These are phyloP conservation scores for Fusarium udum DNA, from an alignment of 2,329 filamentous ascomycete genomes.

Conservation along the genomic window DNA sequence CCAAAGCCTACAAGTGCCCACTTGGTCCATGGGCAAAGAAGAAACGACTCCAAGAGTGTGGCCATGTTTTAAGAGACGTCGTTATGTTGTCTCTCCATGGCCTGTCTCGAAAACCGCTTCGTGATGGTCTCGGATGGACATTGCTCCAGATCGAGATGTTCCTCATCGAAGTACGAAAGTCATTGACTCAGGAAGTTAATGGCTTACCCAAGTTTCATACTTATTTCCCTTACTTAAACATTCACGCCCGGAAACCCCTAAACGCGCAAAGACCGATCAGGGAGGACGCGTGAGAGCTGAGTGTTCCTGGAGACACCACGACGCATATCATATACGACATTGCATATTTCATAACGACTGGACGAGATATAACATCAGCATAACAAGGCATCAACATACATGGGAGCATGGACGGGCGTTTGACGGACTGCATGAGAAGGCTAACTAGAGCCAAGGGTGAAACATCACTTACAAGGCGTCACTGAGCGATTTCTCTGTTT, in stretches of 20 bases:
- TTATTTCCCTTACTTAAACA: constrained; percentile 53
- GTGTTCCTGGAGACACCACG: neutral
- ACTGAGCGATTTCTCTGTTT: neutral
- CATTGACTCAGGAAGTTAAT: constrained; percentile 48
- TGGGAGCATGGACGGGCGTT: constrained; percentile 24
- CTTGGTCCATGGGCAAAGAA: constrained; percentile 59
- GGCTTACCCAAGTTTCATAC: constrained; percentile 50
- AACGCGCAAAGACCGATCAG: neutral
- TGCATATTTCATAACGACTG: constrained; percentile 24
- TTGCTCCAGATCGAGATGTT: constrained; percentile 55
- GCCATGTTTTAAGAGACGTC: constrained; percentile 56
- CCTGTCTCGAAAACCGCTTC: constrained; percentile 51
- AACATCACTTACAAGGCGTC: constrained; percentile 8
- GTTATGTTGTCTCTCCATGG: constrained; percentile 54
- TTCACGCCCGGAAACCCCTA: constrained; percentile 52
- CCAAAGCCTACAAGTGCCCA: constrained; percentile 58
- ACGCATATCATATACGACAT: neutral
- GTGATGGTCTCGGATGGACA: constrained; percentile 54
- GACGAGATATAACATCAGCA: constrained; percentile 12
- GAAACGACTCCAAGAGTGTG: constrained; percentile 55
- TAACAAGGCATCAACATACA: neutral
- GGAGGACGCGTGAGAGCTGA: neutral
- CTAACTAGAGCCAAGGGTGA: neutral
- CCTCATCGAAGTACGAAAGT: constrained; percentile 53
- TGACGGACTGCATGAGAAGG: constrained; percentile 2